These are phyloP conservation scores for Fusarium devonianum DNA, from an alignment of 2,329 filamentous ascomycete species.

Conservation along the genomic window DNA sequence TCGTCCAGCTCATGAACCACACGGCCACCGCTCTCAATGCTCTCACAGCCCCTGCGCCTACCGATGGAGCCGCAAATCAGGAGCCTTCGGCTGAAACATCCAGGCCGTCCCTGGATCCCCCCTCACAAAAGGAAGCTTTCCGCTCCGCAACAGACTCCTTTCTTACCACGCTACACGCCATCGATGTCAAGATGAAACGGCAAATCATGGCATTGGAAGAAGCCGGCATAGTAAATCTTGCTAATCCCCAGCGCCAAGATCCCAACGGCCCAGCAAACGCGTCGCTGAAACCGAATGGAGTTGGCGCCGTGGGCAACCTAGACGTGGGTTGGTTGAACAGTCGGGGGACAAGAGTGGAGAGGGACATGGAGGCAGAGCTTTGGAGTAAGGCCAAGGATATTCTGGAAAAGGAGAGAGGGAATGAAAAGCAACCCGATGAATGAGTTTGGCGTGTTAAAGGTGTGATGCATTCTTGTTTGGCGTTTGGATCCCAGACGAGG, in stretches of 20 bases:
- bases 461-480: not conserved
- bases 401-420: constrained; percentile 45
- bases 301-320: constrained; percentile 65
- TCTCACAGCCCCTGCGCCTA: constrained; percentile 48
- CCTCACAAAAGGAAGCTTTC: constrained; percentile 63
- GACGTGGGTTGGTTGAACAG: constrained; percentile 93
- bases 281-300: constrained; percentile 61
- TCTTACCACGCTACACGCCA: constrained; percentile 73
- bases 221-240: constrained; percentile 72
- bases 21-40: constrained; percentile 56
- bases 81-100: constrained; percentile 22
- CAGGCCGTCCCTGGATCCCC: constrained; percentile 48
- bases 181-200: constrained; percentile 75
- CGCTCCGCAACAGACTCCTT: constrained; percentile 70
- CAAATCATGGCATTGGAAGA: constrained; percentile 80
- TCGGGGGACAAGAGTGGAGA: constrained; percentile 79
- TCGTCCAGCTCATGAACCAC: constrained; percentile 52
- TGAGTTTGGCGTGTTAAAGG: not conserved
- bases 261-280: constrained; percentile 49
- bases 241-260: constrained; percentile 45
- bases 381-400: constrained; percentile 60
- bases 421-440: constrained; percentile 12
- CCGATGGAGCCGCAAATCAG: constrained; percentile 9
- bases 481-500: not conserved
- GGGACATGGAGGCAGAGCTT: constrained; percentile 83